Evolutionary conservation across 768 basidiomycete species (phyloP), one percentile per base, ranked within the genome.

Genomic region (Myochromella boudieri): DNA sequence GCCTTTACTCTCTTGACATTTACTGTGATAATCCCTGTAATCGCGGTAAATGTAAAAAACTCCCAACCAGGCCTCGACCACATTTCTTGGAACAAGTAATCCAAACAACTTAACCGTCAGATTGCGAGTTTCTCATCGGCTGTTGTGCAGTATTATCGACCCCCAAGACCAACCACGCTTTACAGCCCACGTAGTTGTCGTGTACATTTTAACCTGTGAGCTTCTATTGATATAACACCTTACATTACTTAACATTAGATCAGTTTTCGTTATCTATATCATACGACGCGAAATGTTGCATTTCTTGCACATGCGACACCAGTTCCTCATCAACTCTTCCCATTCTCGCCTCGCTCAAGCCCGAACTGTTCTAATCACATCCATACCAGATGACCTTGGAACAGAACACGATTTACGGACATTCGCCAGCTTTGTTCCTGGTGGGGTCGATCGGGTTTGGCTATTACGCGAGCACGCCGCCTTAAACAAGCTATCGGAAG

Each of bases 381-480:
- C 78, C 28, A 75, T 86, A 4, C 82, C 84, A 0, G 71, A 77
- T 28, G 74, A 80, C 44, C 62, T 79, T 18, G 72, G 69, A 10
- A 73, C 68, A 37, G 78, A 80, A 52, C 62, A 67, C 21, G 71
- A 72, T 27, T 61, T 81, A 10, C 63, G 69, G 17, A 75, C 72
- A 29, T 78, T 83, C 52, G 78, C 80, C 25, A 77, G 75, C 50
- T 82, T 82, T 53, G 75, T 87, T 2, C 86, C 86, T 1, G 86
- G 85, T 11, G 85, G 85, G 0, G 75, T 85, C 15, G 77, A 81
- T 54, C 70, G 75, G 37, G 76, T 88, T 28, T 90, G 86, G 85
- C 64, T 87, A 36, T 81, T 82, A 52, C 70, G 82, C 47, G 81
- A 74, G 51, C 76, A 75, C 3, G 71, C 57, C 46, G 53, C 53